phyloP scores from a whole-genome alignment of 345 rosid species.

The Iberis pinnata region DNA sequence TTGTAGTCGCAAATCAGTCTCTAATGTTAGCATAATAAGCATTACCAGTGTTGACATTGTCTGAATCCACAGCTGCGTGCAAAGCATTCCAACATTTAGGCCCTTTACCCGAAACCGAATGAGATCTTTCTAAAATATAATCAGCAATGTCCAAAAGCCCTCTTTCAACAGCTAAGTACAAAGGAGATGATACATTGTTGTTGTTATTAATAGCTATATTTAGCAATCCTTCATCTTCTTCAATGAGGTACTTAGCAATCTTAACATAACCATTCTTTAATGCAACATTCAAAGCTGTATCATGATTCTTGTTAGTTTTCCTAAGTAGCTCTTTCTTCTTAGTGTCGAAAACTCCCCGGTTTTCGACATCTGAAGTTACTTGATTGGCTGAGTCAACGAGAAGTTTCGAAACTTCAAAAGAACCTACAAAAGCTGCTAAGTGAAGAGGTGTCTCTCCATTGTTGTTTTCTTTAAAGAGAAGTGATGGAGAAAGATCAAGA shows the following conservation, averaged over 20 bases:
- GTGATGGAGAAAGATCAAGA: constrained; percentile 23
- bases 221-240: constrained; percentile 15
- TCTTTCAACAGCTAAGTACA: constrained; percentile 31
- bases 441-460: constrained; percentile 40
- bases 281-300: constrained; percentile 26
- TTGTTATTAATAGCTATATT: not conserved
- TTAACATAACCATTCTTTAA: constrained; percentile 18
- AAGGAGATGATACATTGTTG: constrained; percentile 21
- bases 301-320: constrained; percentile 20
- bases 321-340: constrained; percentile 17
- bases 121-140: constrained; percentile 8
- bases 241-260: constrained; percentile 20
- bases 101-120: constrained; percentile 1
- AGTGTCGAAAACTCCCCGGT: not conserved
- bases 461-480: too few species aligned
- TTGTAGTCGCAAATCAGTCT: too few species aligned
- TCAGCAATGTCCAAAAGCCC: constrained; percentile 10
- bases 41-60: not conserved
- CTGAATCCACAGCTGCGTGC: constrained; percentile 21
- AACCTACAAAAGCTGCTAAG: constrained; percentile 33
- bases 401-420: constrained; percentile 17
- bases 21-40: too few species aligned
- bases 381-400: constrained; percentile 1
- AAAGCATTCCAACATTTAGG: constrained; percentile 20
- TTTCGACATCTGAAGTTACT: constrained; percentile 12